Conservation (phyloP, 169 alveolate genomes). For the Plasmodium ovale region DNA sequence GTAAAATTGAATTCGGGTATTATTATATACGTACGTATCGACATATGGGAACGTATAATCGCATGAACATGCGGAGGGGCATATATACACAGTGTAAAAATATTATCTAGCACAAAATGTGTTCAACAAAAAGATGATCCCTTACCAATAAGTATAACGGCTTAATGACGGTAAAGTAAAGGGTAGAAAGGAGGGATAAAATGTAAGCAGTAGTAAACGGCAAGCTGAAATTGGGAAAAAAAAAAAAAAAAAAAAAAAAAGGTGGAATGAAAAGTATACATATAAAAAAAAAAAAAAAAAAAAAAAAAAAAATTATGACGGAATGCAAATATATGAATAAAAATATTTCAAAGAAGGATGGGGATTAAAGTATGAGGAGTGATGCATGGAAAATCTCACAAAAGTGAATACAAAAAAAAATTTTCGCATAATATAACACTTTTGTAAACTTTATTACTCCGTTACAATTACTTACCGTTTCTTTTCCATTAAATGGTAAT, state of each 20-base stretch:
- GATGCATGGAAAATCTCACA: neutral
- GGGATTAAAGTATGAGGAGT: neutral
- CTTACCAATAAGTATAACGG: conserved; percentile 68
- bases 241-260: conserved; percentile 5
- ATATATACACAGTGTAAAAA: too few relatives aligned
- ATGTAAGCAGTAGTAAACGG: conserved; percentile 73
- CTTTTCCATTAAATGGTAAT: conserved; percentile 37
- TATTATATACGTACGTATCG: neutral
- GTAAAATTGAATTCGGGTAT: neutral
- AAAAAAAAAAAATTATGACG: too few relatives aligned
- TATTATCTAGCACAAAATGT: too few relatives aligned
- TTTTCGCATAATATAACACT: too few relatives aligned
- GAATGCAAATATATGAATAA: too few relatives aligned
- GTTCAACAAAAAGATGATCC: neutral
- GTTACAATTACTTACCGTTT: conserved; percentile 24
- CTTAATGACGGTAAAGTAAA: conserved; percentile 53
- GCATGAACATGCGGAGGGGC: too few relatives aligned
- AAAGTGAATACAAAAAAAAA: too few relatives aligned
- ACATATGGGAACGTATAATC: neutral
- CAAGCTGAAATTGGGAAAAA: conserved; percentile 17
- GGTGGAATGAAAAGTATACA: neutral
- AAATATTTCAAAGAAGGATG: neutral
- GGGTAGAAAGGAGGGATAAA: conserved; percentile 48
- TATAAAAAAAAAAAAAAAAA: too few relatives aligned
- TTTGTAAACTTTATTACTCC: neutral